Evolutionary conservation across 345 rosid genomes (phyloP), one percentile per base, ranked within the genome.

Genomic region (Eutrema japonicum): DNA sequence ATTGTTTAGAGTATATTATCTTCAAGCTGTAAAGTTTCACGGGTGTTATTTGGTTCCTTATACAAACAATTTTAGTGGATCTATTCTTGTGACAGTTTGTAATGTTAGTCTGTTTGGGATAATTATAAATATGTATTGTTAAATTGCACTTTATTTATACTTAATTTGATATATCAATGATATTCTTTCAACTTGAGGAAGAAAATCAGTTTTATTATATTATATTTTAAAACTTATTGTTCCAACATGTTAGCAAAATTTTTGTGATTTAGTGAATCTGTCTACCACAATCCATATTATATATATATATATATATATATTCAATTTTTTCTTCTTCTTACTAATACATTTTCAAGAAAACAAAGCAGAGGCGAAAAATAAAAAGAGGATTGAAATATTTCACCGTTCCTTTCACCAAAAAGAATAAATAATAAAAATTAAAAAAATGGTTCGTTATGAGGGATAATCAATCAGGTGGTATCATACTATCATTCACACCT

Each of bases 1-100:
- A 74, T 67, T 41, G 14, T 55, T 29, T 45, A 41, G 14, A 33
- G 54, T 37, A 49, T 60, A 49, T 30, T 55, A 57, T 53, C 54
- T 72, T 35, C 14, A 38, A 66, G 53, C 66, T 64, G 65, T 66
- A 74, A 74, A 66, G 56, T 74, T 63, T 47, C n/a, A 73, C 47
- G 13, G 16, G 51, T 42, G 59, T 53, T 64, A 33, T 53, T 64
- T 36, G 56, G 41, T 45, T 72, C 6, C 43, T 36, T 37, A 48
- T 6, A 22, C 37, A 50, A 35, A 49, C 13, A 35, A 8, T 9
- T 4, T 33, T 10, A 10, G 26, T 33, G 42, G 42, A 64, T 6
- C 1, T 14, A 64, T 30, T 2, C 16, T 33, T 14, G 45, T 35
- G 33, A 64, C 33, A 13, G 2, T 49, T 22, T 49, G 36, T 65